Evolutionary conservation across 2,329 filamentous ascomycete genomes (phyloP).

Genomic region (Diaporthe citri): DNA sequence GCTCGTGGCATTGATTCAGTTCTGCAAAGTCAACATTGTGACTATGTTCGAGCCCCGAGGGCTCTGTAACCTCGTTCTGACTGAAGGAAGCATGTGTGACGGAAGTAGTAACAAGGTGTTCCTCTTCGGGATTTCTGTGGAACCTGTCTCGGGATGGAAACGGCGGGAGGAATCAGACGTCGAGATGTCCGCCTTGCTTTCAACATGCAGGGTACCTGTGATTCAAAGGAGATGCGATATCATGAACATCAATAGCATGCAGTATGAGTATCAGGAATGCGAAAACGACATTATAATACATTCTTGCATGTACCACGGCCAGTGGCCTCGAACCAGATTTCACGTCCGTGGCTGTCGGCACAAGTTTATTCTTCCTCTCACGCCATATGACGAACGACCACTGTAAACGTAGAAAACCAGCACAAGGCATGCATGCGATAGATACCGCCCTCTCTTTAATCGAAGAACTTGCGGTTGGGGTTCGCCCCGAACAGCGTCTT

Average conservation of each 20-base stretch:
- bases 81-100: no score
- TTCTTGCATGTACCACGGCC: constrained; percentile 10
- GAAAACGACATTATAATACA: constrained; percentile 21
- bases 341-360: constrained; percentile 3
- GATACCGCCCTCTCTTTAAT: constrained; percentile 66
- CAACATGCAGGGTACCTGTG: not conserved
- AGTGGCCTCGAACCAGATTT: constrained; percentile 6
- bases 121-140: not conserved
- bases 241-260: not conserved
- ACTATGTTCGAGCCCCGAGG: no score
- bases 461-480: constrained; percentile 93
- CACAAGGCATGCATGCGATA: constrained; percentile 30
- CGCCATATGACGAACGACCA: constrained; percentile 35
- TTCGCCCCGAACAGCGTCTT: constrained; percentile 94
- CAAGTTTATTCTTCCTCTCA: constrained; percentile 21
- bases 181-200: not conserved
- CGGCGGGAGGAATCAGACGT: not conserved
- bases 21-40: not conserved
- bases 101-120: no score
- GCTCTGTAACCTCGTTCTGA: no score
- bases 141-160: not conserved
- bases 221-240: not conserved
- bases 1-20: not conserved
- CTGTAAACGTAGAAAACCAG: constrained; percentile 24
- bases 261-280: not conserved